Conservation (phyloP, 164 flowering plant genomes). For the Chimonanthus salicifolius region DNA sequence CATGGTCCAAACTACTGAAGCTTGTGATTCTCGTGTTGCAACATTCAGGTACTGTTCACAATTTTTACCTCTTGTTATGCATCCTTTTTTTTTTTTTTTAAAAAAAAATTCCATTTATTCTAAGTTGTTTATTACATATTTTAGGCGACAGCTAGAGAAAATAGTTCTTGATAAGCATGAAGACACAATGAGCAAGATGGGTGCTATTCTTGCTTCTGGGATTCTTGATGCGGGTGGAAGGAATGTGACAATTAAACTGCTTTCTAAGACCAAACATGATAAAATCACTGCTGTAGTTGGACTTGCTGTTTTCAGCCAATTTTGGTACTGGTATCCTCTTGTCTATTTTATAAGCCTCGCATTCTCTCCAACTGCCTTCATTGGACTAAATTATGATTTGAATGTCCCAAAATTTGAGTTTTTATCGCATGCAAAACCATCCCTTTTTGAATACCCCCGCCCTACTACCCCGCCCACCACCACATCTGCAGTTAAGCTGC, state of each 20-base stretch:
- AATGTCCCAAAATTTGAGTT: conserved; percentile 94
- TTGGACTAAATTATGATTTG: conserved; percentile 89
- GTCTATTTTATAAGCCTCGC: conserved; percentile 85
- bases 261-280: conserved; percentile 91
- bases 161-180: conserved; percentile 98
- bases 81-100: neutral
- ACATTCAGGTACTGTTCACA: conserved; percentile 56
- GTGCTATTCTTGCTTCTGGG: conserved; percentile 97
- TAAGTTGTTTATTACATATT: neutral
- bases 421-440: conserved; percentile 90
- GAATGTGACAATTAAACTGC: conserved; percentile 87
- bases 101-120: neutral
- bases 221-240: conserved; percentile 99
- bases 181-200: conserved; percentile 99
- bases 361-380: conserved; percentile 91
- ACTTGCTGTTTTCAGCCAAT: conserved; percentile 95
- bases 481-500: conserved; percentile 84
- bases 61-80: neutral
- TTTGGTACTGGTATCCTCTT: conserved; percentile 99
- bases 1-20: conserved; percentile 92
- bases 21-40: conserved; percentile 96
- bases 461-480: conserved; percentile 81
- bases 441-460: conserved; percentile 89
- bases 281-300: conserved; percentile 94
- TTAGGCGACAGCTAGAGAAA: conserved; percentile 91